Evolutionary conservation across 495 filamentous ascomycete species (phyloP).

Genomic region (Polyplosphaeria fusca): DNA sequence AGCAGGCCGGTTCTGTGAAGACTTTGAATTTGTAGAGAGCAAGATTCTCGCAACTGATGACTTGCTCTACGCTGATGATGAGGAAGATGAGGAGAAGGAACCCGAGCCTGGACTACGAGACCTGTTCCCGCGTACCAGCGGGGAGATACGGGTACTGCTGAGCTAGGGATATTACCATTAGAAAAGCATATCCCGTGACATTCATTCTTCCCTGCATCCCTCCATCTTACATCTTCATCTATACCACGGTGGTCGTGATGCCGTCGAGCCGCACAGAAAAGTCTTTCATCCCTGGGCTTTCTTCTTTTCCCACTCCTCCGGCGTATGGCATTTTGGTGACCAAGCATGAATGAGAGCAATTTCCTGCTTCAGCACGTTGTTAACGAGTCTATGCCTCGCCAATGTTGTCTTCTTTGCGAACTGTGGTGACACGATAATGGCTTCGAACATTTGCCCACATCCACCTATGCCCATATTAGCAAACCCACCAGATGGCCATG

Average conservation of each 20-base stretch:
- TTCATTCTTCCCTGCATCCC: too few species aligned
- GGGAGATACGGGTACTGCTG: slow-evolving; percentile 79
- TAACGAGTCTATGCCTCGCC: slow-evolving; percentile 84
- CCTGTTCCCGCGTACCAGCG: slow-evolving; percentile 78
- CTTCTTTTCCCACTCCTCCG: slow-evolving; percentile 84
- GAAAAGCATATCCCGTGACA: too few species aligned
- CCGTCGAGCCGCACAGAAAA: too few species aligned
- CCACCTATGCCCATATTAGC: slow-evolving; percentile 59
- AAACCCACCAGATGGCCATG: too few species aligned
- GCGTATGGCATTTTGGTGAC: slow-evolving; percentile 94
- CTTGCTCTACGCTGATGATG: slow-evolving; percentile 34
- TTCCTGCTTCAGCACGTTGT: slow-evolving; percentile 82
- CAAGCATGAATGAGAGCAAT: slow-evolving; percentile 97
- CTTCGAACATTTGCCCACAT: slow-evolving; percentile 92
- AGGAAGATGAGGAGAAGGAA: slow-evolving; percentile 40
- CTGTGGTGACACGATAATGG: slow-evolving; percentile 81
- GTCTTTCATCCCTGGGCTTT: slow-evolving; percentile 38
- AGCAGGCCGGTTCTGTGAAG: slow-evolving; percentile 79
- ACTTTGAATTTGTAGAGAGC: slow-evolving; percentile 86
- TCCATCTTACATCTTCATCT: too few species aligned
- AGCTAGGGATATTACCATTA: slow-evolving; percentile 40
- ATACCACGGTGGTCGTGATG: too few species aligned
- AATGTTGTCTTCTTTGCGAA: slow-evolving; percentile 86
- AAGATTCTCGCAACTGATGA: slow-evolving; percentile 60
- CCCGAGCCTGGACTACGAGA: slow-evolving; percentile 54